Evolutionary conservation across 2,329 filamentous ascomycete genomes (phyloP).

Genomic region (Colletotrichum liriopes): DNA sequence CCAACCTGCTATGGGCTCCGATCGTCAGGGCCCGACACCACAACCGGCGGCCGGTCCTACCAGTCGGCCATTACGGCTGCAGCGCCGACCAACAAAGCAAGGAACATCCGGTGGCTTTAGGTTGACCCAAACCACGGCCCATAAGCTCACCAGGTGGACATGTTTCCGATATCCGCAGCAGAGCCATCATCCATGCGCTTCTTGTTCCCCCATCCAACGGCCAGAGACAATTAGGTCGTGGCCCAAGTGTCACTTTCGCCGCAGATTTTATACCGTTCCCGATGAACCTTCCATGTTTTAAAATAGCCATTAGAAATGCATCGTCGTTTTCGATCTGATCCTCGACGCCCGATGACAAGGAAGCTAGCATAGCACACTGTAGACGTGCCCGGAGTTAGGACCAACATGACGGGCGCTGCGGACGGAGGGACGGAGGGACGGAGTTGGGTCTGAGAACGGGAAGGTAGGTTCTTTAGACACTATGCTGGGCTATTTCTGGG

Average conservation of each 20-base stretch:
- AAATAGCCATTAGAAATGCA: background rate
- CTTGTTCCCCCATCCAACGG: background rate
- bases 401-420: background rate
- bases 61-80: background rate
- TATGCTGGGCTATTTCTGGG: slow-evolving; percentile 16
- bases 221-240: background rate
- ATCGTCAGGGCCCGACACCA: background rate
- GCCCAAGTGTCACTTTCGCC: slow-evolving; percentile 6
- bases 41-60: background rate
- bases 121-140: background rate
- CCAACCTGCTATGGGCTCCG: background rate
- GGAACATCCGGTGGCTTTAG: background rate
- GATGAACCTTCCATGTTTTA: background rate
- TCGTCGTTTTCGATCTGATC: background rate
- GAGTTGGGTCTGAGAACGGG: background rate
- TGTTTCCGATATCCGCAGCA: background rate
- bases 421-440: background rate
- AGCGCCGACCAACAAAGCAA: background rate
- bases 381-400: background rate
- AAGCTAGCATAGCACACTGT: background rate
- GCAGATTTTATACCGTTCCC: background rate
- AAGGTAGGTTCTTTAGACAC: background rate
- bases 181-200: background rate
- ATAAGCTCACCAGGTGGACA: background rate
- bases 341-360: background rate